Evolutionary conservation across 2,329 filamentous ascomycete species (phyloP), one percentile per base, ranked within the genome.

Genomic region (Amauroascus verrucosus): DNA sequence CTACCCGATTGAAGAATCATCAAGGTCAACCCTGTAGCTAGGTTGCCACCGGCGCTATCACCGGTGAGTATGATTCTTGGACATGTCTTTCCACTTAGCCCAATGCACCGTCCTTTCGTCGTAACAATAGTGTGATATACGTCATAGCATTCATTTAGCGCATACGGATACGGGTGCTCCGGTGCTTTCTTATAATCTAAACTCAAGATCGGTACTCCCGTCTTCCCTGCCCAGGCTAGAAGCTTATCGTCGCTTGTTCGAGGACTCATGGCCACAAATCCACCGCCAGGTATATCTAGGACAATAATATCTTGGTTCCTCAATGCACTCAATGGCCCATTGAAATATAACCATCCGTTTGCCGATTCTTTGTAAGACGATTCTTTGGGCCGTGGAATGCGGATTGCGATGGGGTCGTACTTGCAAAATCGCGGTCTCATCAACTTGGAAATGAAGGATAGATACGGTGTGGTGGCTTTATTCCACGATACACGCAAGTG

Each of bases 181-280:
- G 88, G 88, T 0, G 88, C 88, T 65, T 93, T 93, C 60, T 79
- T 81, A 70, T 98, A 98, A 65, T 98, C 89, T 55, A 98, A 70
- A 62, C 91, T 95, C 53, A 98, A 71, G 5, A 98, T 79, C 0
- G 93, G 91, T n/a, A 95, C 68, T 0, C 89, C 88, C 0, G 87
- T 87, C 67, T 86, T 90, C 14, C 85, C 86, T 0, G 93, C 88
- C 93, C 93, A 98, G 1, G 86, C 83, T 61, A 95, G 81, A 16
- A 98, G 75, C 69, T 94, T 95, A 68, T 98, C 93, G 65, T 98
- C 93, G 62, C 94, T 89, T 62, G 85, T 87, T 45, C 93, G 77
- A n/a, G 93, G 93, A 55, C 88, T 83, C 93, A 98, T 98, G 16
- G 93, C 90, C 11, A 98, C 90, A 60, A 94, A 98, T 0, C 93